Conservation (phyloP, 169 alveolate species). For the Neospora caninum region DNA sequence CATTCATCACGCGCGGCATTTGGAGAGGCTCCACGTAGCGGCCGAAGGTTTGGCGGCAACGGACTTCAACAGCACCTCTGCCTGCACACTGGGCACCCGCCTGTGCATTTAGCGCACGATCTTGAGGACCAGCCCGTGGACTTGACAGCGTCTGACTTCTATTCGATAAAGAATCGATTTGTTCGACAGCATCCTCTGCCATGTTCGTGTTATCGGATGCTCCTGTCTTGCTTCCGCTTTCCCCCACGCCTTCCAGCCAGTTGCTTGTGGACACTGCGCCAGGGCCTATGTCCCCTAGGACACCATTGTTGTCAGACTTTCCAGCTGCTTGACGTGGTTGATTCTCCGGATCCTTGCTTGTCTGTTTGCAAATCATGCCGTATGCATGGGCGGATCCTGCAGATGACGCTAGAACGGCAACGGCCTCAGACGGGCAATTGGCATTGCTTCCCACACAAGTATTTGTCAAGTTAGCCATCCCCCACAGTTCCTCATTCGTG, state of each 20-base stretch:
- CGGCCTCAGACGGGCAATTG: background rate
- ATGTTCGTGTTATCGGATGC: background rate
- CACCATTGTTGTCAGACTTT: background rate
- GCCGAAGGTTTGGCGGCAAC: background rate
- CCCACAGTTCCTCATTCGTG: background rate
- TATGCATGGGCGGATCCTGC: background rate
- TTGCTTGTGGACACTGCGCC: background rate
- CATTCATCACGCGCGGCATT: background rate
- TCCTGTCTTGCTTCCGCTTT: background rate
- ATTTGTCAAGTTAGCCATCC: background rate
- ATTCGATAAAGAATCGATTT: background rate
- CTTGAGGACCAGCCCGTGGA: background rate
- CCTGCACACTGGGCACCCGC: background rate
- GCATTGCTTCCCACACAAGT: conserved; percentile 15
- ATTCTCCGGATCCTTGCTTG: background rate
- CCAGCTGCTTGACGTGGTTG: background rate
- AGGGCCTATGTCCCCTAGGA: background rate
- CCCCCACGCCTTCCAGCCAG: background rate
- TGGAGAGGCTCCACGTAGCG: conserved; percentile 18
- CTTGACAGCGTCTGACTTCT: too few species aligned
- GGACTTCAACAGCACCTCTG: conserved; percentile 15
- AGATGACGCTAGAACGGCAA: background rate
- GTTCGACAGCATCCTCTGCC: background rate
- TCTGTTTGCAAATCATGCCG: too few species aligned
- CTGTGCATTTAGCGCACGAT: background rate